Conservation (phyloP, 2,329 filamentous ascomycete genomes). For the Alternaria burnsii region DNA sequence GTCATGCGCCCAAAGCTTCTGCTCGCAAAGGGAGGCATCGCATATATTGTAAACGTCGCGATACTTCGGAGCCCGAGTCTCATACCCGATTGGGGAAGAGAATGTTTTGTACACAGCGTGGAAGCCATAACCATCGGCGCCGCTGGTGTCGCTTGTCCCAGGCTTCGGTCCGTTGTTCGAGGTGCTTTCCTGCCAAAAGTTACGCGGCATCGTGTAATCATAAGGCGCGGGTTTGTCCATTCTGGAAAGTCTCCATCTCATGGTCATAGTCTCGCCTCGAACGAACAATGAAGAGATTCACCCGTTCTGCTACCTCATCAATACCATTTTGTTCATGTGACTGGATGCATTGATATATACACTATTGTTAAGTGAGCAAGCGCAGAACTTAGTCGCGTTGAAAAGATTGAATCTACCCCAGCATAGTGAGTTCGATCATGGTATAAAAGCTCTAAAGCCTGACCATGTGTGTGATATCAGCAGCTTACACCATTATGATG, state of each 20-base stretch:
- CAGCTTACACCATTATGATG: not conserved
- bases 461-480: not conserved
- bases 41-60: conserved; percentile 1
- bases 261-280: too few relatives aligned
- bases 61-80: conserved; percentile 6
- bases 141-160: not conserved
- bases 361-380: too few relatives aligned
- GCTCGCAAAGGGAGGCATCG: not conserved
- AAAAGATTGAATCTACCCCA: too few relatives aligned
- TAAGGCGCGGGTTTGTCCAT: not conserved
- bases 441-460: not conserved
- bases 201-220: not conserved
- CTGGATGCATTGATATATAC: too few relatives aligned
- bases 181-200: not conserved
- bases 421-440: not conserved
- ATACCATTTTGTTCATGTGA: too few relatives aligned
- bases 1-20: conserved; percentile 5
- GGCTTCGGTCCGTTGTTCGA: not conserved
- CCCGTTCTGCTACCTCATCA: too few relatives aligned
- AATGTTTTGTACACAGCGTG: not conserved
- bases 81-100: not conserved
- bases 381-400: too few relatives aligned
- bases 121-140: not conserved
- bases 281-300: too few relatives aligned
- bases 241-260: too few relatives aligned